Evolutionary conservation across 2,329 filamentous ascomycete species (phyloP).

Genomic region (Fusarium sp.): DNA sequence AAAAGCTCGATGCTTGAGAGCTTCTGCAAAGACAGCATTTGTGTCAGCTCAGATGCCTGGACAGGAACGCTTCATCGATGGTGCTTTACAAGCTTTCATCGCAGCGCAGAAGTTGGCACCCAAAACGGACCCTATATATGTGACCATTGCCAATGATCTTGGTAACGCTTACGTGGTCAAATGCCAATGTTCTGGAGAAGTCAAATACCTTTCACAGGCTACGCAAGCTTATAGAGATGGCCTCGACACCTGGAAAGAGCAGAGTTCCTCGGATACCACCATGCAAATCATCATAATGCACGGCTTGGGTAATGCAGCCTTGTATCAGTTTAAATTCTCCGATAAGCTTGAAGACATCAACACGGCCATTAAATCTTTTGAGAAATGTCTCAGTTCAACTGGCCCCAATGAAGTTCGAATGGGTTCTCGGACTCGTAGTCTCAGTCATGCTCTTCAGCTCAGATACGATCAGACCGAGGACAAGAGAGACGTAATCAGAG

Average conservation of each 20-base stretch:
- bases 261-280: accelerated
- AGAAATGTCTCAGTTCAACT: not conserved
- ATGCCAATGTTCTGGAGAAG: not conserved
- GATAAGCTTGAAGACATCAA: not conserved
- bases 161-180: not conserved
- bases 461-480: not conserved
- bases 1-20: not conserved
- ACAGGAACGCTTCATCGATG: not conserved
- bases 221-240: not conserved
- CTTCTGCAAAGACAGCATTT: not conserved
- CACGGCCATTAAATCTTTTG: not conserved
- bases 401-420: not conserved
- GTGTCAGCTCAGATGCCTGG: not conserved
- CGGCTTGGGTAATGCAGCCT: not conserved
- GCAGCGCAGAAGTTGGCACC: not conserved
- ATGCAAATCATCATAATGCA: not conserved
- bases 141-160: not conserved
- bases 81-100: not conserved
- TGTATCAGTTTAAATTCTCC: not conserved
- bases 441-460: not conserved
- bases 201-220: not conserved
- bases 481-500: not conserved
- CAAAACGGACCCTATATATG: not conserved
- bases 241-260: not conserved
- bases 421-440: not conserved